Conservation (phyloP, 2,329 filamentous ascomycete genomes). For the Curvularia verruculosa region DNA sequence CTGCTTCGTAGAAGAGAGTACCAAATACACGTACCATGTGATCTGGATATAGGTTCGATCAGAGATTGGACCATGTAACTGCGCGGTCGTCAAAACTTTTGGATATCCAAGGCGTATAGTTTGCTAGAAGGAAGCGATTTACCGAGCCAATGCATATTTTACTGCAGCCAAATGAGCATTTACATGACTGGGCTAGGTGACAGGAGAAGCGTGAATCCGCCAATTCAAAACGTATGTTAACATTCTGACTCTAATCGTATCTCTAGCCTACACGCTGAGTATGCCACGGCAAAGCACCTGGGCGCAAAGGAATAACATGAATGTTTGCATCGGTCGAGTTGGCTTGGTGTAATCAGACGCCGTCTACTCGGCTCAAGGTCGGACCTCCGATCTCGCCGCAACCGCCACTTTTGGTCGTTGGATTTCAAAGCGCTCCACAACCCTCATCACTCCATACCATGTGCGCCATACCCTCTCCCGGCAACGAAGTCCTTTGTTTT, state of each 20-base stretch:
- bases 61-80: background rate
- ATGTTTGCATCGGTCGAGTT: background rate
- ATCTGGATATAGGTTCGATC: background rate
- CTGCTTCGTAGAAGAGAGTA: background rate
- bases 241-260: background rate
- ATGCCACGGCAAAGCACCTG: background rate
- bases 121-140: background rate
- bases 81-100: background rate
- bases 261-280: background rate
- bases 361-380: conserved; percentile 10
- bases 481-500: background rate
- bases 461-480: conserved; percentile 16
- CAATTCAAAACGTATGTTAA: background rate
- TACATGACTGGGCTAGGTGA: background rate
- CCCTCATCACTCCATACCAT: conserved; percentile 26
- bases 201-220: background rate
- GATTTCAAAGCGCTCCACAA: conserved; percentile 43
- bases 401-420: conserved; percentile 27
- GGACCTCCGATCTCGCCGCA: conserved; percentile 36
- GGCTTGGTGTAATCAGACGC: background rate
- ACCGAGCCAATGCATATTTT: background rate
- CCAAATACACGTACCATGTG: background rate
- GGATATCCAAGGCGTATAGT: background rate
- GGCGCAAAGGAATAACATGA: background rate
- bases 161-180: background rate